Conservation (phyloP, 2,329 filamentous ascomycete genomes). For the Alternaria sp. region DNA sequence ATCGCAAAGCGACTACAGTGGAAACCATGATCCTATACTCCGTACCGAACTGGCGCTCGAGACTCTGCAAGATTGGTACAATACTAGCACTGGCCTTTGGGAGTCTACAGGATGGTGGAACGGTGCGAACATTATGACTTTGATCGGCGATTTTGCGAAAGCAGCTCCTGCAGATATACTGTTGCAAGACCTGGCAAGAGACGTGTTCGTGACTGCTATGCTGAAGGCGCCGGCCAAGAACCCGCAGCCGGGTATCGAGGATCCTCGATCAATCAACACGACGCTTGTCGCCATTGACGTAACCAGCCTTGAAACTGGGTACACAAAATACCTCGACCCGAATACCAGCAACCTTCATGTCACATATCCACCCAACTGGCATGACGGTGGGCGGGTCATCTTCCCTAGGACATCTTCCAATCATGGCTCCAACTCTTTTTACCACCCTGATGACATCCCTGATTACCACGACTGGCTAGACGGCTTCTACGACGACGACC, state of each 20-base stretch:
- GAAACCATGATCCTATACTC: conserved; percentile 26
- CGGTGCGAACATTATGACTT: conserved; percentile 71
- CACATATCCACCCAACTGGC: conserved; percentile 34
- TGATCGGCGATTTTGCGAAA: conserved; percentile 63
- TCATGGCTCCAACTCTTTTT: conserved; percentile 12
- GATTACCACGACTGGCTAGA: conserved; percentile 50
- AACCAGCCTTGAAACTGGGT: conserved; percentile 23
- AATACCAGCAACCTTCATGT: conserved; percentile 27
- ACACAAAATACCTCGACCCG: conserved; percentile 32
- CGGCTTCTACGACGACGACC: conserved; percentile 62
- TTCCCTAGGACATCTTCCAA: conserved; percentile 4
- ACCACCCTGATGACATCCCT: conserved; percentile 9
- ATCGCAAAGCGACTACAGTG: conserved; percentile 27
- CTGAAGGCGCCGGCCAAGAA: conserved; percentile 42
- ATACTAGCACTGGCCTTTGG: conserved; percentile 68
- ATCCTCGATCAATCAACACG: conserved; percentile 9
- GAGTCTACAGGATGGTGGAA: conserved; percentile 77
- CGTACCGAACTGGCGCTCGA: conserved; percentile 48
- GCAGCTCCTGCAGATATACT: conserved; percentile 36
- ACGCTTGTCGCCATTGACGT: conserved; percentile 7
- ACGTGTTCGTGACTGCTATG: conserved; percentile 57
- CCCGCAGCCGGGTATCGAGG: conserved; percentile 39
- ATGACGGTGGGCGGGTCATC: background rate
- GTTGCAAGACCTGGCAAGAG: conserved; percentile 46
- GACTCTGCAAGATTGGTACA: conserved; percentile 69